Evolutionary conservation across 768 basidiomycete species (phyloP), one percentile per base, ranked within the genome.

Genomic region (Mrakia blollopis): DNA sequence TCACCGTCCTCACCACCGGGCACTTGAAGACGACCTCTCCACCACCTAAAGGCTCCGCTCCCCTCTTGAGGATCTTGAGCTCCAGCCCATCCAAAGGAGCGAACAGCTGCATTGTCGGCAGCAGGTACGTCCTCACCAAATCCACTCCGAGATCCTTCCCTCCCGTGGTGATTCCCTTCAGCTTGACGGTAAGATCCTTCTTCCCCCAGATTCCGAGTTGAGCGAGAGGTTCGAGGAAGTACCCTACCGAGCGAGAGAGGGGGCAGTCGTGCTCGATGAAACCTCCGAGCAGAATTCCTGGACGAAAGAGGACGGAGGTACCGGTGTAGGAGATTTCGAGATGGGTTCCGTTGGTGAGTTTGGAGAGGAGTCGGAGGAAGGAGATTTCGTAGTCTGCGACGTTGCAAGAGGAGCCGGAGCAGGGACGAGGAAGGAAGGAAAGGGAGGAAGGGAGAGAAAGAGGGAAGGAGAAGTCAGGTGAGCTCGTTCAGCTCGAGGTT

Each of bases 291-390:
- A 98, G 91, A 70, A 98, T 86, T 4, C 97, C 97, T 28, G 97
- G 97, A 82, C 93, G 95, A 69, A 99, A 85, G 25, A 98, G 86
- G 79, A 99, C 86, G 3, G 93, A 89, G 73, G 96, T 98, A 86
- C 95, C 94, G 30, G 97, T 98, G 10, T 95, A 91, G 2, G 94
- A 96, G 72, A 99, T 98, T 83, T 98, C 97, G 78, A 98, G 91
- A 39, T 92, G 85, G 8, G 92, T 92, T 2, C 96, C 97, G 86
- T 98, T 98, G 4, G 94, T 95, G 5, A 92, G 86, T 80, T 92
- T 93, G 82, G 98, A 95, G 47, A 98, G 81, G 23, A 98, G 84
- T 65, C 96, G 87, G 61, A 99, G 84, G 35, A 98, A 86, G 81
- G 92, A 94, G 68, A 96, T 89, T 86, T 99, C 97, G 83, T 90